phyloP scores from a whole-genome alignment of 768 basidiomycete genomes.

The Lentinula boryana region DNA sequence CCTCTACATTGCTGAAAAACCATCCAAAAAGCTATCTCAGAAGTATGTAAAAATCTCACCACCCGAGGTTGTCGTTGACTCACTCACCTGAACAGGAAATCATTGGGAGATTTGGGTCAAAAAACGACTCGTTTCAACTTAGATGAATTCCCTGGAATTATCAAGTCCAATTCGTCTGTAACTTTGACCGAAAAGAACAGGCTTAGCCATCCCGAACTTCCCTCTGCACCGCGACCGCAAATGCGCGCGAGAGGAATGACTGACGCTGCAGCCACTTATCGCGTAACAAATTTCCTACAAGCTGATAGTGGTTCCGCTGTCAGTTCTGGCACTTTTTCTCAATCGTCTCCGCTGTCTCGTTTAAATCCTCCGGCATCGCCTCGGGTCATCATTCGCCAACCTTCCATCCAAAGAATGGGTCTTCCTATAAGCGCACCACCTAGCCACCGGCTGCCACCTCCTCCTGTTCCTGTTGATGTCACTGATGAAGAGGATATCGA shows the following conservation, averaged over 20 bases:
- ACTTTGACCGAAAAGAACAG: conserved; percentile 26
- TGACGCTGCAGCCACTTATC: conserved; percentile 26
- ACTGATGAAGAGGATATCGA: conserved; percentile 5
- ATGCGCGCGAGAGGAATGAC: conserved; percentile 47
- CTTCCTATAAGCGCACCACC: conserved; percentile 46
- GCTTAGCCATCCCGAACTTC: conserved; percentile 25
- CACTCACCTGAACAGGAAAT: conserved; percentile 8
- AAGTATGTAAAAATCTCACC: conserved; percentile 10
- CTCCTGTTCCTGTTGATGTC: conserved; percentile 22
- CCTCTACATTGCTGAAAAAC: background rate
- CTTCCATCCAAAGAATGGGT: conserved; percentile 35
- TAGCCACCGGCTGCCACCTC: conserved; percentile 38
- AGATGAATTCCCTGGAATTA: conserved; percentile 13
- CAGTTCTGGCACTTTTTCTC: conserved; percentile 7
- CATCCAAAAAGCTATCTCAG: background rate
- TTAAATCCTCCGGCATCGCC: conserved; percentile 16
- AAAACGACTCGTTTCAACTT: conserved; percentile 11
- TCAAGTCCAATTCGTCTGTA: conserved; percentile 23
- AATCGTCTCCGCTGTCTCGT: conserved; percentile 10
- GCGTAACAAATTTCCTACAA: conserved; percentile 25
- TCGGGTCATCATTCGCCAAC: conserved; percentile 34
- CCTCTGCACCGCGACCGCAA: conserved; percentile 27
- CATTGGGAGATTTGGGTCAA: conserved; percentile 11
- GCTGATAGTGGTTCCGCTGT: conserved; percentile 10
- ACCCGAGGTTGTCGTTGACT: conserved; percentile 1